A percentile compares a stretch with the other conserved stretches of the same genome.
Conservation (phyloP, 1,139 yeast species). For the Suhomyces kunorum region DNA sequence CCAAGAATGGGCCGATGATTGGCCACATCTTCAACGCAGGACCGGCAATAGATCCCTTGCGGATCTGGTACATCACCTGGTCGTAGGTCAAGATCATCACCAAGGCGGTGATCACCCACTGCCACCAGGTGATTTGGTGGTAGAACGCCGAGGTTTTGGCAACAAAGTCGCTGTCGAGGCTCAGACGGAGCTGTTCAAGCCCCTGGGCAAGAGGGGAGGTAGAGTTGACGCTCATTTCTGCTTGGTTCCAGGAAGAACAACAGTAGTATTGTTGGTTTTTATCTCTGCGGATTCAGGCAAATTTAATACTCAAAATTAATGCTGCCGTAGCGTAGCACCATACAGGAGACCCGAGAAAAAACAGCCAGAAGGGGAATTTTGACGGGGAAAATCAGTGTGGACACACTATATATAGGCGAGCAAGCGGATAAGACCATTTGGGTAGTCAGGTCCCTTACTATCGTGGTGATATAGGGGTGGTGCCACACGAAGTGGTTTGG, state of each 20-base stretch:
- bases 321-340: not conserved
- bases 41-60: slow-evolving; percentile 88
- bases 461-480: not conserved
- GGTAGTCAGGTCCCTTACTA: too few species aligned
- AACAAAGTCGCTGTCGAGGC: slow-evolving; percentile 9
- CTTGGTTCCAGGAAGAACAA: slow-evolving; percentile 3
- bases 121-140: slow-evolving; percentile 42
- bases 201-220: slow-evolving; percentile 18
- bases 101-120: slow-evolving; percentile 51
- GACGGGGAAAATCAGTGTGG: not conserved
- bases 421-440: too few species aligned
- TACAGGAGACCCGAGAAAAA: slow-evolving; percentile 1
- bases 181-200: slow-evolving; percentile 11
- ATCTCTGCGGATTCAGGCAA: slow-evolving; percentile 1
- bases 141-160: slow-evolving; percentile 10
- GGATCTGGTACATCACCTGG: slow-evolving; percentile 73
- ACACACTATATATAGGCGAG: not conserved
- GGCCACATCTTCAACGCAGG: slow-evolving; percentile 89
- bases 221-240: slow-evolving; percentile 17
- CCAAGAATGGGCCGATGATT: slow-evolving; percentile 92
- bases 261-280: not conserved
- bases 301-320: too few species aligned
- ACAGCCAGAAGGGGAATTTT: not conserved
- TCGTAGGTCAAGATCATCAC: slow-evolving; percentile 66
- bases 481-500: not conserved